Evolutionary conservation across 2,329 filamentous ascomycete genomes (phyloP).

Genomic region (Cytospora piceae): DNA sequence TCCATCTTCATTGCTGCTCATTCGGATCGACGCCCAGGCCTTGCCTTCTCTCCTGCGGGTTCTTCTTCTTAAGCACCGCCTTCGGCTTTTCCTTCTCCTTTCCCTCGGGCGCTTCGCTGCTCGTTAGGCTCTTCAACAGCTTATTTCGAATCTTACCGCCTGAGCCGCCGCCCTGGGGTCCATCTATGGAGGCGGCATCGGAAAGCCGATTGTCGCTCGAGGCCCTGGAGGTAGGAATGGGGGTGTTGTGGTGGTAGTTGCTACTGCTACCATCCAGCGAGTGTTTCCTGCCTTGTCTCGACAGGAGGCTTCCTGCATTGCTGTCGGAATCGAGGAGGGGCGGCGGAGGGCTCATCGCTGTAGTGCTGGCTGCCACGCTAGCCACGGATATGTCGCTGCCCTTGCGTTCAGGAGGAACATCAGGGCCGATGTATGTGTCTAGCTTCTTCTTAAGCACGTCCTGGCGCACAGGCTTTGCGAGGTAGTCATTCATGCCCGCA

Average conservation of each 20-base stretch:
- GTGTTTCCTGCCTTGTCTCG: constrained; percentile 34
- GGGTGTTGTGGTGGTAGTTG: constrained; percentile 17
- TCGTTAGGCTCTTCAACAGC: constrained; percentile 29
- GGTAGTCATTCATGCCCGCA: constrained; percentile 96
- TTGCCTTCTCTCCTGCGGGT: constrained; percentile 39
- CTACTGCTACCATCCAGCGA: constrained; percentile 23
- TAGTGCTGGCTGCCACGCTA: constrained; percentile 20
- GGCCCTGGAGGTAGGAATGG: constrained; percentile 35
- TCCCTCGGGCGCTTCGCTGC: constrained; percentile 17
- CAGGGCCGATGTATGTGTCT: constrained; percentile 55
- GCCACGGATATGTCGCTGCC: constrained; percentile 26
- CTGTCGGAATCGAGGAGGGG: constrained; percentile 32
- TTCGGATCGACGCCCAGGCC: constrained; percentile 16
- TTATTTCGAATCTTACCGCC: constrained; percentile 31
- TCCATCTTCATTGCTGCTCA: constrained; percentile 15
- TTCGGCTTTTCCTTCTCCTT: constrained; percentile 26
- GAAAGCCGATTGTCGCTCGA: constrained; percentile 42
- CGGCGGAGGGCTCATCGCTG: constrained; percentile 33
- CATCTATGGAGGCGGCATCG: constrained; percentile 37
- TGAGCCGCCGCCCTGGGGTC: constrained; percentile 28
- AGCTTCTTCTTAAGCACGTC: constrained; percentile 86
- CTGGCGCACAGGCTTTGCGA: constrained; percentile 92
- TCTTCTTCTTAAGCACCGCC: constrained; percentile 31
- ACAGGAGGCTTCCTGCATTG: constrained; percentile 29
- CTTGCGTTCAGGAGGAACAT: constrained; percentile 33